Evolutionary conservation across 1,284 basidiomycete species (phyloP), one percentile per base, ranked within the genome.

Genomic region (Chiua sp.): DNA sequence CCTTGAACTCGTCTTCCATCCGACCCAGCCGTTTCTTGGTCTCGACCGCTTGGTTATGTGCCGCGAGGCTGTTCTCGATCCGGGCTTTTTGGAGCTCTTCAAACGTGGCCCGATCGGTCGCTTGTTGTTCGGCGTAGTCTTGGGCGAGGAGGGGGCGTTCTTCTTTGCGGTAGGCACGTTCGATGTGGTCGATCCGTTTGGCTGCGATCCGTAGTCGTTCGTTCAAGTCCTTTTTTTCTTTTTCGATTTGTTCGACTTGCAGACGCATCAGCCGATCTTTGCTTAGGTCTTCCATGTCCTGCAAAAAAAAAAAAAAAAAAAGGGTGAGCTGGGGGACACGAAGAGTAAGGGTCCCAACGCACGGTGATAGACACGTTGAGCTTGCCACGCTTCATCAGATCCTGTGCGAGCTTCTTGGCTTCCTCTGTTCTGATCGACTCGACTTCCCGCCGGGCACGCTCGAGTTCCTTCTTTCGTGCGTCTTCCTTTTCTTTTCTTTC

Each of bases 81-180:
- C 88, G 87, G 7, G 84, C 76, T 55, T 82, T 80, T 68, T 92
- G 89, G 39, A 88, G 77, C 2, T 78, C 75, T 58, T 93, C 87
- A 76, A 93, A 93, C 1, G 87, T 87, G 53, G 82, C 79, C 23
- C 83, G 84, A 77, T 98, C 95, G 51, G 83, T 81, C 47, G 82
- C 82, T 74, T 96, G 93, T 75, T 99, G 97, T 2, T 82, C 76
- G 62, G 93, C 91, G 74, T 98, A 99, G 77, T 98, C 97, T 65
- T 92, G 81, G 2, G 84, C 84, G 47, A 98, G 85, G 20, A 98
- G 82, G 0, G 95, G 93, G 15, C 90, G 87, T 76, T 98, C 98
- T 63, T 96, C 96, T 78, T 95, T 94, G 66, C 97, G 91, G 80
- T 92, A 94, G 0, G 97, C 96, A 64, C 98, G 94, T 80, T 99